Evolutionary conservation across 2,329 filamentous ascomycete genomes (phyloP).

Genomic region (Boeremia exigua): DNA sequence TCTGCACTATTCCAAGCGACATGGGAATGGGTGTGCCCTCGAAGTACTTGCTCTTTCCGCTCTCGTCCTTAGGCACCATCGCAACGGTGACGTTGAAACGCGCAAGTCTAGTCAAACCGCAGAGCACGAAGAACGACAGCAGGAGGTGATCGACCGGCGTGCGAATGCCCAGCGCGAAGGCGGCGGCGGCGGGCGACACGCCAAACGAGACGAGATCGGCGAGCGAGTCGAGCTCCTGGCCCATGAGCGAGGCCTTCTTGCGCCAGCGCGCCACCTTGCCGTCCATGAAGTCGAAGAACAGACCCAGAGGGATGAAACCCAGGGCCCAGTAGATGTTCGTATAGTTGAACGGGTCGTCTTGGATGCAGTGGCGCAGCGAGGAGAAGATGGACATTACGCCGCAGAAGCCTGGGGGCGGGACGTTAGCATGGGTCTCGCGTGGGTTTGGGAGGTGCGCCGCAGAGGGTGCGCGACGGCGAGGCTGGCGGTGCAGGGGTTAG

Average conservation of each 20-base stretch:
- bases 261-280: conserved; percentile 96
- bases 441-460: background rate
- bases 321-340: conserved; percentile 82
- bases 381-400: conserved; percentile 96
- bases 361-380: conserved; percentile 89
- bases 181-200: conserved; percentile 83
- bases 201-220: conserved; percentile 97
- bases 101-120: conserved; percentile 89
- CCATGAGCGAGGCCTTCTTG: conserved; percentile 97
- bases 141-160: conserved; percentile 81
- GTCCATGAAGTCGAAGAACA: conserved; percentile 99
- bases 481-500: background rate
- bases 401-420: conserved; percentile 68
- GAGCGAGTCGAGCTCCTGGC: conserved; percentile 93
- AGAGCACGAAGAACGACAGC: conserved; percentile 90
- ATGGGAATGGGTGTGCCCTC: conserved; percentile 97
- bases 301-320: conserved; percentile 78
- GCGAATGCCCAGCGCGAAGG: conserved; percentile 87
- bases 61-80: conserved; percentile 86
- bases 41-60: conserved; percentile 92
- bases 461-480: background rate
- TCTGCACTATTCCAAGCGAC: conserved; percentile 75
- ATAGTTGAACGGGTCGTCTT: conserved; percentile 66
- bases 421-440: background rate
- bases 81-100: conserved; percentile 97